Percentiles rank a stretch among this genome's conserved stretches.
phyloP scores from a whole-genome alignment of 441 rosid genomes.

The Daphne laureola region DNA sequence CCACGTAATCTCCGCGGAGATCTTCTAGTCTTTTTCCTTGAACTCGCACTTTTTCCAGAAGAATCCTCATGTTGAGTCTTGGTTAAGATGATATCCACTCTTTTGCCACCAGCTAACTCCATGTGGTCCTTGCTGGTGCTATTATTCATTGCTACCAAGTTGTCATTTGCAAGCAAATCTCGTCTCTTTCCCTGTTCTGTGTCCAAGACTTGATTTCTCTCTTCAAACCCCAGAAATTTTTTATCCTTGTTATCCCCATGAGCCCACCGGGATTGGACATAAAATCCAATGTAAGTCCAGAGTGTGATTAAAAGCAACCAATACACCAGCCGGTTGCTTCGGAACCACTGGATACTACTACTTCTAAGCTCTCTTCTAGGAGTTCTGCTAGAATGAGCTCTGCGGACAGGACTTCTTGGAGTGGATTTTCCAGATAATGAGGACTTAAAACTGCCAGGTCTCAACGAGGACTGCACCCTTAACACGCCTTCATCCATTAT shows the following conservation, averaged over 20 bases:
- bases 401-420: constrained; percentile 62
- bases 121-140: constrained; percentile 25
- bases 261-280: constrained; percentile 95
- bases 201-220: constrained; percentile 25
- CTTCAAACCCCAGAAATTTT: constrained; percentile 58
- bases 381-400: constrained; percentile 59
- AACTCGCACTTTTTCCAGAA: constrained; percentile 28
- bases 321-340: constrained; percentile 58
- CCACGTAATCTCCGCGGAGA: constrained; percentile 31
- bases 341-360: constrained; percentile 64
- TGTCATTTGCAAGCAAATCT: constrained; percentile 48
- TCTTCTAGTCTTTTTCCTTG: constrained; percentile 50
- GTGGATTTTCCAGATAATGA: constrained; percentile 67
- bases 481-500: constrained; percentile 45
- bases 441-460: constrained; percentile 56
- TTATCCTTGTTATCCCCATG: constrained; percentile 67
- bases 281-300: constrained; percentile 91
- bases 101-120: constrained; percentile 24
- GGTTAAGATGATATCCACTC: constrained; percentile 41
- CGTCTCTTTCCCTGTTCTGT: constrained; percentile 28
- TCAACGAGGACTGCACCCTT: constrained; percentile 48
- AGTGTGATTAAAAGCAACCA: constrained; percentile 91
- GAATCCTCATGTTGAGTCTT: constrained; percentile 34
- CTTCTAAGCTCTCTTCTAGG: constrained; percentile 77
- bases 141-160: constrained; percentile 31